Conservation (phyloP, 176 grass and related monocot genomes). For the Triticum dicoccoides region DNA sequence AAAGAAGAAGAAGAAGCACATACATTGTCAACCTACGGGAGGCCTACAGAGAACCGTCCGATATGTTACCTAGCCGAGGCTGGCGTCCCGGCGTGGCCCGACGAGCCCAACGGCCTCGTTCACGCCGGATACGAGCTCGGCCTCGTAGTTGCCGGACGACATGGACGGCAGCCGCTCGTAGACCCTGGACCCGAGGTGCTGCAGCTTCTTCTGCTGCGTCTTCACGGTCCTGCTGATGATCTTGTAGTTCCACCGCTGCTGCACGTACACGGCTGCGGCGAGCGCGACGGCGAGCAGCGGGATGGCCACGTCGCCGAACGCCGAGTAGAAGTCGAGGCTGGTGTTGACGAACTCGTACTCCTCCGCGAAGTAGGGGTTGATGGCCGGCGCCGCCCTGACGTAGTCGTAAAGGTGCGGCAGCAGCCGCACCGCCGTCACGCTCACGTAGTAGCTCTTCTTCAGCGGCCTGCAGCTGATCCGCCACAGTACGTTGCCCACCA, state of each 20-base stretch:
- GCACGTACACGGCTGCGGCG: constrained; percentile 56
- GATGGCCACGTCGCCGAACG: constrained; percentile 79
- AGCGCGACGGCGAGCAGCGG: constrained; percentile 57
- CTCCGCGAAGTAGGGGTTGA: constrained; percentile 87
- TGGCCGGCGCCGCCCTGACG: constrained; percentile 60
- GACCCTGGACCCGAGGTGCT: constrained; percentile 75
- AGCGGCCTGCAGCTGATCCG: constrained; percentile 74
- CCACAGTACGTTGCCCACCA: constrained; percentile 80
- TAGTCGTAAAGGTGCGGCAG: constrained; percentile 91
- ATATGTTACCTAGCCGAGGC: not conserved
- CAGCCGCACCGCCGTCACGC: constrained; percentile 69
- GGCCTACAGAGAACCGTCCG: too few species aligned
- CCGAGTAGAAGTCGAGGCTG: constrained; percentile 86
- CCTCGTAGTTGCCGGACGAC: constrained; percentile 68
- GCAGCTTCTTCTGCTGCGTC: constrained; percentile 78
- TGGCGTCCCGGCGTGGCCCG: constrained; percentile 26
- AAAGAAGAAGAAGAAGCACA: not conserved
- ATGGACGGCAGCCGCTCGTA: constrained; percentile 89
- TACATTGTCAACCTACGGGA: not conserved
- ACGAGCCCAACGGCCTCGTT: constrained; percentile 25
- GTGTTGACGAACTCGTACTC: constrained; percentile 92
- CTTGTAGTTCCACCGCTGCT: constrained; percentile 90
- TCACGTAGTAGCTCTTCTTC: constrained; percentile 72
- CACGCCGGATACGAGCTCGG: constrained; percentile 70
- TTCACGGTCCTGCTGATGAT: constrained; percentile 70